Conservation (phyloP, 257 asterid genomes). For the Solanum chilense region DNA sequence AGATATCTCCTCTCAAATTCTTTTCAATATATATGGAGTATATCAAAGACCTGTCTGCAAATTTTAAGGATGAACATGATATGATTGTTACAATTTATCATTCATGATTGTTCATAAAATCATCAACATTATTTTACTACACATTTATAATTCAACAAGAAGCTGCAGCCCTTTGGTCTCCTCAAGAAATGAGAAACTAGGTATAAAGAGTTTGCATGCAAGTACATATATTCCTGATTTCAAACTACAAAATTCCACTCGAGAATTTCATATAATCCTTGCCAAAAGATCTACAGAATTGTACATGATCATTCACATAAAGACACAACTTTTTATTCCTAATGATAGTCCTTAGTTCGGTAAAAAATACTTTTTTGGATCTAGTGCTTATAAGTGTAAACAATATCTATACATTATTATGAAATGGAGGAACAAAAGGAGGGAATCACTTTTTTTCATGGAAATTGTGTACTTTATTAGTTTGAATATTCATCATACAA, state of each 20-base stretch:
- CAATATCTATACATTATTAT: background rate
- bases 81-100: background rate
- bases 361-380: background rate
- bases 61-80: background rate
- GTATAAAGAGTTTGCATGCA: background rate
- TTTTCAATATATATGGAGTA: background rate
- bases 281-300: background rate
- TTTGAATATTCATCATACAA: background rate
- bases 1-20: background rate
- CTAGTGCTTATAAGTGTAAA: background rate
- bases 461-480: background rate
- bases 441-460: background rate
- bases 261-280: background rate
- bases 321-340: background rate
- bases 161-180: background rate
- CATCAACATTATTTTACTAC: background rate
- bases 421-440: background rate
- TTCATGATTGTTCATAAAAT: background rate
- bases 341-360: background rate
- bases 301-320: background rate
- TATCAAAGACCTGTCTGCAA: background rate
- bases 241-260: background rate
- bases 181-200: background rate
- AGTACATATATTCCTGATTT: background rate
- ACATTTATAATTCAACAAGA: background rate